Conservation (phyloP, 1,284 basidiomycete genomes). For the Phylloporus gajari region DNA sequence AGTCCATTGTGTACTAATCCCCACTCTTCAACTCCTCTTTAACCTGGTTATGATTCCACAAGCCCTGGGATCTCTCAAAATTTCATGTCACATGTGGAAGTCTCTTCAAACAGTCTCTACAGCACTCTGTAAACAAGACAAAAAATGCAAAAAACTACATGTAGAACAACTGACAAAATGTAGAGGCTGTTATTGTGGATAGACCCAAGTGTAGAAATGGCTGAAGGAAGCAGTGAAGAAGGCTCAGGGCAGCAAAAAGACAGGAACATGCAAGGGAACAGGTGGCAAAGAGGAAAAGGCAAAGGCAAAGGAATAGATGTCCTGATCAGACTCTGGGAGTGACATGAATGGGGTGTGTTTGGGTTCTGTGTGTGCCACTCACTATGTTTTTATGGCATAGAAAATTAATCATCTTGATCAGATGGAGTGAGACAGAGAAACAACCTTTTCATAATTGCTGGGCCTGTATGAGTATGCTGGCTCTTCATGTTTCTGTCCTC, state of each 20-base stretch:
- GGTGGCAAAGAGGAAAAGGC: slow-evolving; percentile 10
- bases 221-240: slow-evolving; percentile 74
- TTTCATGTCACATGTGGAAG: slow-evolving; percentile 82
- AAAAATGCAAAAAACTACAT: slow-evolving; percentile 85
- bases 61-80: slow-evolving; percentile 67
- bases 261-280: slow-evolving; percentile 70
- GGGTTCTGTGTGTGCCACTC: not conserved
- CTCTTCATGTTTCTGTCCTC: too few species aligned
- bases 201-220: slow-evolving; percentile 84
- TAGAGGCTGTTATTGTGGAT: slow-evolving; percentile 68
- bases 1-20: slow-evolving; percentile 37
- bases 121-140: slow-evolving; percentile 87
- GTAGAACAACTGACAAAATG: slow-evolving; percentile 72
- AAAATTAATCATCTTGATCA: too few species aligned
- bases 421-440: too few species aligned
- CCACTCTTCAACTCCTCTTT: not conserved
- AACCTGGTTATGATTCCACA: slow-evolving; percentile 5
- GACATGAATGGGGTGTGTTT: not conserved
- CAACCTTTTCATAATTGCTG: too few species aligned
- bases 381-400: too few species aligned
- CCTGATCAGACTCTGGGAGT: not conserved
- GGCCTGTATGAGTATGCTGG: too few species aligned
- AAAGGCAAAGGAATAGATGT: not conserved
- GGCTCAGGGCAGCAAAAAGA: slow-evolving; percentile 68
- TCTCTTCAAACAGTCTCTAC: slow-evolving; percentile 82